phyloP scores from a whole-genome alignment of 352 stramenopile species.

The Pilasporangium apinafurcum region DNA sequence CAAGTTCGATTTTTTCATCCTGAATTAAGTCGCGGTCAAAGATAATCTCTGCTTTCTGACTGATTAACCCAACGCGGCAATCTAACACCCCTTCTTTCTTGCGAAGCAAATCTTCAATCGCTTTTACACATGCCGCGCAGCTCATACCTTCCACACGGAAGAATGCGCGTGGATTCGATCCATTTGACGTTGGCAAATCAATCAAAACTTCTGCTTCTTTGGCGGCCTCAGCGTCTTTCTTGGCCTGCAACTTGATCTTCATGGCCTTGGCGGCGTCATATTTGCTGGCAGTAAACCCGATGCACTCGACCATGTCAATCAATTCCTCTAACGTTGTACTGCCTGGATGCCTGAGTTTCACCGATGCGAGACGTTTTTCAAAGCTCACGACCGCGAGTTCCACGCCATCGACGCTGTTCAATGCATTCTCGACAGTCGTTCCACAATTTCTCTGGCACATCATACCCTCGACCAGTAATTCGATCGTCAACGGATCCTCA shows the following conservation, averaged over 20 bases:
- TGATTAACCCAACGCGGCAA: slow-evolving; percentile 79
- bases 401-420: slow-evolving; percentile 77
- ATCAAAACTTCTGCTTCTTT: slow-evolving; percentile 20
- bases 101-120: slow-evolving; percentile 74
- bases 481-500: slow-evolving; percentile 25
- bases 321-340: slow-evolving; percentile 56
- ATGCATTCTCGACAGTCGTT: slow-evolving; percentile 82
- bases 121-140: slow-evolving; percentile 83
- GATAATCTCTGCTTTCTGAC: slow-evolving; percentile 77
- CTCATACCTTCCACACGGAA: slow-evolving; percentile 86
- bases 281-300: slow-evolving; percentile 50
- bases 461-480: slow-evolving; percentile 89
- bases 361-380: slow-evolving; percentile 55
- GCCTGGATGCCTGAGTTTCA: slow-evolving; percentile 35
- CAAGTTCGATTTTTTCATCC: slow-evolving; percentile 36
- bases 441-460: slow-evolving; percentile 96
- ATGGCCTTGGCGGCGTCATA: slow-evolving; percentile 54
- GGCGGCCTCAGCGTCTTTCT: slow-evolving; percentile 22
- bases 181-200: slow-evolving; percentile 26
- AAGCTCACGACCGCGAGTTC: slow-evolving; percentile 60
- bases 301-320: slow-evolving; percentile 73
- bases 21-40: slow-evolving; percentile 73
- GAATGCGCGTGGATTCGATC: slow-evolving; percentile 56
- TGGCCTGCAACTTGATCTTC: slow-evolving; percentile 36
- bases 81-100: slow-evolving; percentile 60